Evolutionary conservation across 108 stramenopile species (phyloP).

Genomic region (Pseudonitzschia multistriata): DNA sequence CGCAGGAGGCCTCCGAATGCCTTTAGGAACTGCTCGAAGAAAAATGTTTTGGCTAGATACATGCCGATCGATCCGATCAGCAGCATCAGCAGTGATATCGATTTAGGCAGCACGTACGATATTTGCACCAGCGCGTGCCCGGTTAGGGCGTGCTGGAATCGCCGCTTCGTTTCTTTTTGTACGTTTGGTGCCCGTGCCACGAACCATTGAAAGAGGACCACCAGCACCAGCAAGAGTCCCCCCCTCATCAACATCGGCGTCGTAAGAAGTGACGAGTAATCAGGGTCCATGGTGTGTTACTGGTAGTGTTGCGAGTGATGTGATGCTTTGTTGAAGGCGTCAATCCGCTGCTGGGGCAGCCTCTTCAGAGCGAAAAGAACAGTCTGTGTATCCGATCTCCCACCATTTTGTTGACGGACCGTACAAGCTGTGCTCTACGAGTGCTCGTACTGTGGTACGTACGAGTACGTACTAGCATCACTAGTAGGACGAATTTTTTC

Average conservation of each 20-base stretch:
- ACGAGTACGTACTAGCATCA: no score
- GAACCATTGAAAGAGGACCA: conserved; percentile 39
- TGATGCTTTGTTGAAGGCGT: no score
- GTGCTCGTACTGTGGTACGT: no score
- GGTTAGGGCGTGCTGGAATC: conserved; percentile 55
- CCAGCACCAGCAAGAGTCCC: conserved; percentile 20
- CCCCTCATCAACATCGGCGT: background rate
- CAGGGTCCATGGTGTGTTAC: no score
- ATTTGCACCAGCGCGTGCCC: conserved; percentile 51
- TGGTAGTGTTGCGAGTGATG: no score
- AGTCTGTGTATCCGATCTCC: no score
- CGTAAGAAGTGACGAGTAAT: background rate
- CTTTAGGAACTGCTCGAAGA: conserved; percentile 22
- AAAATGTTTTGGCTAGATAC: conserved; percentile 21
- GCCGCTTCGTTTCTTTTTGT: conserved; percentile 45
- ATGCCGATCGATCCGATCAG: conserved; percentile 26
- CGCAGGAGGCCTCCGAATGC: conserved; percentile 49
- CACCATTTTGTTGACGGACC: no score
- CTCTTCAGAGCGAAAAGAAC: no score
- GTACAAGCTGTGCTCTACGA: no score
- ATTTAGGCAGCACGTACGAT: conserved; percentile 40
- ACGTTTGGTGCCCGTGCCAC: conserved; percentile 19
- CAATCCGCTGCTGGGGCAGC: no score
- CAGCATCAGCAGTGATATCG: conserved; percentile 24
- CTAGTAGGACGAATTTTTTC: no score